These are phyloP conservation scores for Fusarium hostae DNA, from an alignment of 2,329 filamentous ascomycete species.

Conservation along the genomic window DNA sequence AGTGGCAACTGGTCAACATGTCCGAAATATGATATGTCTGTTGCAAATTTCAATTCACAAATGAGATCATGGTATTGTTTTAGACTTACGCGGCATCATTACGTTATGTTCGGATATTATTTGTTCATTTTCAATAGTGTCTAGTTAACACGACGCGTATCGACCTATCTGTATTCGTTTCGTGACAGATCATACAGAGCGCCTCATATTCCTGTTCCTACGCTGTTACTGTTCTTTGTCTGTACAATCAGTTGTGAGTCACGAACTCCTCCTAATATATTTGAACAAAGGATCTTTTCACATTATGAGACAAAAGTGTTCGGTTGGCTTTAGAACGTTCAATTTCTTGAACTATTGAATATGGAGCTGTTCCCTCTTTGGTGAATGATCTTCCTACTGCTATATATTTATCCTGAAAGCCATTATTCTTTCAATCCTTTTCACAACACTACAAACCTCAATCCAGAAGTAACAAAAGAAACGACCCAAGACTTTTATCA, in stretches of 20 bases:
- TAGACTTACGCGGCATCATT: neutral
- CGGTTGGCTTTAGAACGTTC: neutral
- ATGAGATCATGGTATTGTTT: neutral
- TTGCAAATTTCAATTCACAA: neutral
- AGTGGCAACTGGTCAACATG: neutral
- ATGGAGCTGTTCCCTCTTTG: neutral
- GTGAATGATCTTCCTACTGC: neutral
- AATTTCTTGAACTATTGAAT: neutral
- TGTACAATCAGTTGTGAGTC: neutral
- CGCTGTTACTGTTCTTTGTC: neutral
- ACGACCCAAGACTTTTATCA: neutral
- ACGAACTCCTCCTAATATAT: neutral
- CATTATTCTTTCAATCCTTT: neutral
- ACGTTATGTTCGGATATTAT: neutral
- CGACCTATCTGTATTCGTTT: neutral
- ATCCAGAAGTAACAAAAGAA: neutral
- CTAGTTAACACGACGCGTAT: no score
- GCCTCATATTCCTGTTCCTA: neutral
- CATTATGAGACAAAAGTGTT: neutral
- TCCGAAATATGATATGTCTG: neutral
- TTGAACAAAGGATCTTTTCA: neutral
- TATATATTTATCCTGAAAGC: neutral
- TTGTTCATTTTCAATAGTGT: no score
- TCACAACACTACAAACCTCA: neutral
- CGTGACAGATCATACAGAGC: neutral